phyloP scores from a whole-genome alignment of 805 yeast genomes.

The Wickerhamomyces chambardii region DNA sequence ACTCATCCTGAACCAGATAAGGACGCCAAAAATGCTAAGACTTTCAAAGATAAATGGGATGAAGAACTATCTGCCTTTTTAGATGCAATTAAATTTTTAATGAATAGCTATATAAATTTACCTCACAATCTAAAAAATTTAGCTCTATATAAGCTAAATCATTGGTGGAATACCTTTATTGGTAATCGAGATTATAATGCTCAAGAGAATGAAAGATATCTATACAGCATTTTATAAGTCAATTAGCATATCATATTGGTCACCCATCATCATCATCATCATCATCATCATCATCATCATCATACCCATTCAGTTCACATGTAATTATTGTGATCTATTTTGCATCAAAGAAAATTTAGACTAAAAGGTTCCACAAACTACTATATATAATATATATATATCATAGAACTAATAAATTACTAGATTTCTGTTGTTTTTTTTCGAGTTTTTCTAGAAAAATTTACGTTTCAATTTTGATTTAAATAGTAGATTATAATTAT shows the following conservation, averaged over 20 bases:
- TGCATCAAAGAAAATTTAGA: no score
- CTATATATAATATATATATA: neutral
- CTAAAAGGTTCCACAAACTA: no score
- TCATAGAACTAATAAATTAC: no score
- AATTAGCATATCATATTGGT: no score
- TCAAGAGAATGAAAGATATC: conserved; percentile 8
- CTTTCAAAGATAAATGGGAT: conserved; percentile 33
- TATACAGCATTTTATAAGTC: conserved; percentile 7
- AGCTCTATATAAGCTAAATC: conserved; percentile 36
- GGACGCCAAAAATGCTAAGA: conserved; percentile 1
- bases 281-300: no score
- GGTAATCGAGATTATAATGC: conserved; percentile 35
- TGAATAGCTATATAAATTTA: conserved; percentile 55
- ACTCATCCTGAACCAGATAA: neutral
- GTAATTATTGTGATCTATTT: no score
- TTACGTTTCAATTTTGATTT: neutral
- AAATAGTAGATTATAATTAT: no score
- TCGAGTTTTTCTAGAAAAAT: no score
- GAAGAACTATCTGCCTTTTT: conserved; percentile 42
- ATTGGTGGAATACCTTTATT: conserved; percentile 67
- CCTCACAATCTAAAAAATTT: conserved; percentile 55
- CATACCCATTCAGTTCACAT: no score
- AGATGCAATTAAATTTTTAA: conserved; percentile 57
- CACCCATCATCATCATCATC: no score
- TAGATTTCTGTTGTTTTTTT: no score